A percentile compares a stretch with the other conserved stretches of the same genome.
Conservation (phyloP, 2,329 filamentous ascomycete genomes). For the Tolypocladium sp. region DNA sequence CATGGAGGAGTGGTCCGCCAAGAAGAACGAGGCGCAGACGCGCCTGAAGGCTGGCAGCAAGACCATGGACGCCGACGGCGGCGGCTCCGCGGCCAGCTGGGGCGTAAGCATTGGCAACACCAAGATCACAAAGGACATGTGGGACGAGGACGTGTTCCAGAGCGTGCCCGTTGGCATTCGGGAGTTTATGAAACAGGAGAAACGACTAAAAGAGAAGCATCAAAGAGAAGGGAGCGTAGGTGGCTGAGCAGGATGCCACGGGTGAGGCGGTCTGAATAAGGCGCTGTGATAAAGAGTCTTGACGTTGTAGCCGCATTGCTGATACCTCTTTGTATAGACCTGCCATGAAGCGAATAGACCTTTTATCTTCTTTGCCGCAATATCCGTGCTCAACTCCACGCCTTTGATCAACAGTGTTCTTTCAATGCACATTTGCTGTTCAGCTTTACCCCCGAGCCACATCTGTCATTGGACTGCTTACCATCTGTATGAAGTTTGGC, state of each 20-base stretch:
- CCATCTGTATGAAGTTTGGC: too few relatives aligned
- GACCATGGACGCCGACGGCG: slow-evolving; percentile 74
- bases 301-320: not conserved
- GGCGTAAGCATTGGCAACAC: slow-evolving; percentile 22
- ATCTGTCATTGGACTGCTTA: not conserved
- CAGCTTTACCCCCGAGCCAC: not conserved
- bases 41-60: slow-evolving; percentile 30
- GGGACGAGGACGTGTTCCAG: slow-evolving; percentile 62
- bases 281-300: not conserved
- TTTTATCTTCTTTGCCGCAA: not conserved
- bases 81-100: slow-evolving; percentile 66
- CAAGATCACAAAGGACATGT: slow-evolving; percentile 41
- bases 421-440: not conserved
- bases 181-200: slow-evolving; percentile 97
- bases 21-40: slow-evolving; percentile 52
- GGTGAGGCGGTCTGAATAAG: not conserved
- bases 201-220: slow-evolving; percentile 73
- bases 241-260: slow-evolving; percentile 16
- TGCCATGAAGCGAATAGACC: not conserved
- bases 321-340: not conserved
- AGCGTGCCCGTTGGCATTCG: slow-evolving; percentile 84
- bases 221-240: slow-evolving; percentile 42
- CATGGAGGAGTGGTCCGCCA: slow-evolving; percentile 75
- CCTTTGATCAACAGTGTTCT: not conserved
- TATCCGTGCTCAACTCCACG: not conserved